Conservation (phyloP, 2,329 filamentous ascomycete genomes). For the Davidsoniella neocaledoniae region DNA sequence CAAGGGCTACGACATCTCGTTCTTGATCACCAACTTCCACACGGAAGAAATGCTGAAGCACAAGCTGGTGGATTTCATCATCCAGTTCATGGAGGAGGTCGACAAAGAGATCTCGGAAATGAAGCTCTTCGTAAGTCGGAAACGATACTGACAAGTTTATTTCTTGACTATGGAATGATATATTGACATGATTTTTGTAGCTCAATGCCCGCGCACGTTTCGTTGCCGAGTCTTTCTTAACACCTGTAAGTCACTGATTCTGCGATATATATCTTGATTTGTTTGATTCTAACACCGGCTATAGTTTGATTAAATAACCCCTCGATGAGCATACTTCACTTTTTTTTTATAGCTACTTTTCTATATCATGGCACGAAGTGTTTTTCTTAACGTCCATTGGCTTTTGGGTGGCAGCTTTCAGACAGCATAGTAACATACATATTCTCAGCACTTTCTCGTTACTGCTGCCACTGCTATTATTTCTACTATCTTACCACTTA, state of each 20-base stretch:
- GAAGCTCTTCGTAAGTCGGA: constrained; percentile 81
- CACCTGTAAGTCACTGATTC: constrained; percentile 44
- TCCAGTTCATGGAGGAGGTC: constrained; percentile 99
- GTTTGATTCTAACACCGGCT: not conserved
- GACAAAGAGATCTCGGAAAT: constrained; percentile 99
- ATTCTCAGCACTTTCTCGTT: not conserved
- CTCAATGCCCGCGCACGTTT: constrained; percentile 93
- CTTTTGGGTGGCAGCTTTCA: not conserved
- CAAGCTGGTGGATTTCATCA: constrained; percentile 97
- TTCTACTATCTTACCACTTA: too few species aligned
- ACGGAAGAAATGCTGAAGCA: constrained; percentile 98
- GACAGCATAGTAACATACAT: not conserved
- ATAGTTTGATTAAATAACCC: constrained; percentile 11
- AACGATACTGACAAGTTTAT: not conserved
- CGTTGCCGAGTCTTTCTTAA: constrained; percentile 95
- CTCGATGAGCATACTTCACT: too few species aligned
- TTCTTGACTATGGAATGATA: not conserved
- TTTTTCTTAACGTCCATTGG: not conserved
- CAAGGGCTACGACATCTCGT: constrained; percentile 95
- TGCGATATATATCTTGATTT: not conserved
- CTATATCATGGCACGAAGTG: too few species aligned
- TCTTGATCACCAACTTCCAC: constrained; percentile 96
- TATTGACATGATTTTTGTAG: constrained; percentile 28
- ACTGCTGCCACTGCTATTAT: too few species aligned
- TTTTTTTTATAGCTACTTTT: not conserved